Evolutionary conservation across 1,284 basidiomycete genomes (phyloP).

Genomic region (Athelia psychrophila): DNA sequence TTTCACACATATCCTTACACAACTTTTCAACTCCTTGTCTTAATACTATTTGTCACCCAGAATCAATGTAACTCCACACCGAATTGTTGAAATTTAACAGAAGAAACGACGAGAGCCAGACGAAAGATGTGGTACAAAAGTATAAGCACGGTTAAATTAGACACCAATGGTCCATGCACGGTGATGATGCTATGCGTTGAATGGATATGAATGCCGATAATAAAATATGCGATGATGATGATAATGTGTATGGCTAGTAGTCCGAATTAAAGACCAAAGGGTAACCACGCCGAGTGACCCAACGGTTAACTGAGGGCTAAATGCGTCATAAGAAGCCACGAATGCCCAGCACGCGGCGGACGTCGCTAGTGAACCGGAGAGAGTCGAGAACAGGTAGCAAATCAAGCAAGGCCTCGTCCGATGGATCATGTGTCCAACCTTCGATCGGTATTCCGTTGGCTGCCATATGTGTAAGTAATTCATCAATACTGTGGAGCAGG

Average conservation of each 20-base stretch:
- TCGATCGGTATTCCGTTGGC: conserved; percentile 99
- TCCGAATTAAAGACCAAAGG: neutral
- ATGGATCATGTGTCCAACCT: conserved; percentile 97
- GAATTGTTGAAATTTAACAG: conserved; percentile 1
- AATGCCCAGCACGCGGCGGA: conserved; percentile 89
- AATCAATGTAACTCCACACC: neutral
- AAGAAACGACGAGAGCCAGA: neutral
- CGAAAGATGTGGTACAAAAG: conserved; percentile 7
- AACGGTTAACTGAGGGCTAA: neutral
- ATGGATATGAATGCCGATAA: conserved; percentile 1
- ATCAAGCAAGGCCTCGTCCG: conserved; percentile 95
- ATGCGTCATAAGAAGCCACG: conserved; percentile 45
- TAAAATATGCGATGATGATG: neutral
- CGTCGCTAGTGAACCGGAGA: conserved; percentile 93
- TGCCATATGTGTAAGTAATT: conserved; percentile 25
- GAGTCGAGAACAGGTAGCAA: conserved; percentile 94
- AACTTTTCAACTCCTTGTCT: neutral
- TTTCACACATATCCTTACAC: conserved; percentile 1
- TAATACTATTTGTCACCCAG: neutral
- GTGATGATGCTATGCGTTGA: neutral
- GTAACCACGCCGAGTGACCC: neutral
- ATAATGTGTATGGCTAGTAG: neutral
- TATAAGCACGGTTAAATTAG: conserved; percentile 38
- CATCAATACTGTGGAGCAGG: neutral
- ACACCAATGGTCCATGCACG: conserved; percentile 18